Evolutionary conservation across 345 rosid genomes (phyloP), one percentile per base, ranked within the genome.

Genomic region (Erucastrum elatum): DNA sequence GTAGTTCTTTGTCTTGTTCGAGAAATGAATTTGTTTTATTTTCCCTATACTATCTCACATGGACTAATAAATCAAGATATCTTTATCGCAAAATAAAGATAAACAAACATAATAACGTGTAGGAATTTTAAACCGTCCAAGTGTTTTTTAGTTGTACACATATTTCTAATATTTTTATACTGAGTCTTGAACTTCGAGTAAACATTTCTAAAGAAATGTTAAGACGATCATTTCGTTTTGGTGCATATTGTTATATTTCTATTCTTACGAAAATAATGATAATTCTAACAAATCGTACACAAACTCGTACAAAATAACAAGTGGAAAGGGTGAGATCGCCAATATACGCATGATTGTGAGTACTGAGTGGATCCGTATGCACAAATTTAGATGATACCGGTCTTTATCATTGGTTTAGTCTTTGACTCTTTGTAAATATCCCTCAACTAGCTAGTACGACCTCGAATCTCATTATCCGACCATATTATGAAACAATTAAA

Each of bases 391-490:
- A 68, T 31, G 72, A 66, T 66, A 60, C 26, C 59, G 30, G 34
- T 58, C 68, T 55, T 29, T 27, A 2, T 75, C 34, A 56, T 68
- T 6, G 44, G 8, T 75, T 27, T 30, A 66, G 5, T 25, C 15
- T 64, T 26, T 21, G 34, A 21, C 21, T 21, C 21, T 21, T 21
- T 21, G 21, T 21, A 21, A 4, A 31, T 5, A 31, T 3, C 33
- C 33, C 33, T 31, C 33, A 31, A 31, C 33, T 31, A 31, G 6
- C 13, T 67, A 39, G 73, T 67, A 58, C 78, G 33, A 75, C 59
- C 55, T 34, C 33, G 44, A 66, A 39, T 75, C 66, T 66, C 65
- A 37, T 41, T 9, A 66, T 66, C 71, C 72, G 26, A 75, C 39
- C 58, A 37, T 37, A 37, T 41, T 41, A 41, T 41, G 66, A n/a